A percentile compares a stretch with the other conserved stretches of the same genome.
Evolutionary conservation across 2,329 filamentous ascomycete genomes (phyloP).

Genomic region (Alternaria tenuissima): DNA sequence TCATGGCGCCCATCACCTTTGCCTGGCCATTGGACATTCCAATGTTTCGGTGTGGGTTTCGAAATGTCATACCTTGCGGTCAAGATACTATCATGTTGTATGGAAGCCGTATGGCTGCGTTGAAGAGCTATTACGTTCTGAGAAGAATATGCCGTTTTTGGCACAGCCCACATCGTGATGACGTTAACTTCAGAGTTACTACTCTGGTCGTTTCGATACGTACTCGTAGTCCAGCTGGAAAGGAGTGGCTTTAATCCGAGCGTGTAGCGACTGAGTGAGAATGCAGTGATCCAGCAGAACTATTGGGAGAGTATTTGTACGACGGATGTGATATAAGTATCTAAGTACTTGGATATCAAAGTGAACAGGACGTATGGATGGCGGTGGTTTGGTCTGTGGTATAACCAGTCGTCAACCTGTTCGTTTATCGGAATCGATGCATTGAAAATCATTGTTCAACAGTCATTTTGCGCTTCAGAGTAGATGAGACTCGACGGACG

Average conservation of each 20-base stretch:
- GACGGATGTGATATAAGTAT: neutral
- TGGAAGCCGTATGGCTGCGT: neutral
- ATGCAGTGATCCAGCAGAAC: neutral
- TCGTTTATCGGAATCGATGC: neutral
- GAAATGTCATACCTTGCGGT: neutral
- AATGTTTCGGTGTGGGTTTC: neutral
- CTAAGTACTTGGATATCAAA: neutral
- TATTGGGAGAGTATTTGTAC: neutral
- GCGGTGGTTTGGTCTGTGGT: neutral
- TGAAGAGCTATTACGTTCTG: neutral
- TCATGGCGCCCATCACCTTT: neutral
- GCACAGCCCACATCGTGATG: neutral
- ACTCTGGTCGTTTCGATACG: neutral
- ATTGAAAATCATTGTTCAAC: neutral
- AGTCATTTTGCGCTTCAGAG: neutral
- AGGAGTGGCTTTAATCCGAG: neutral
- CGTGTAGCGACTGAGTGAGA: neutral
- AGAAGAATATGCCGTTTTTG: neutral
- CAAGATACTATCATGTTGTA: neutral
- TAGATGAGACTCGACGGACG: neutral
- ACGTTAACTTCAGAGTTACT: neutral
- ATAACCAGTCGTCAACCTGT: neutral
- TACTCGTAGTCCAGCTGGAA: neutral
- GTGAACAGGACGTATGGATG: neutral
- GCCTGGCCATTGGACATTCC: neutral